Evolutionary conservation across 306 rosid species (phyloP).

Genomic region (Luffa aegyptiaca): DNA sequence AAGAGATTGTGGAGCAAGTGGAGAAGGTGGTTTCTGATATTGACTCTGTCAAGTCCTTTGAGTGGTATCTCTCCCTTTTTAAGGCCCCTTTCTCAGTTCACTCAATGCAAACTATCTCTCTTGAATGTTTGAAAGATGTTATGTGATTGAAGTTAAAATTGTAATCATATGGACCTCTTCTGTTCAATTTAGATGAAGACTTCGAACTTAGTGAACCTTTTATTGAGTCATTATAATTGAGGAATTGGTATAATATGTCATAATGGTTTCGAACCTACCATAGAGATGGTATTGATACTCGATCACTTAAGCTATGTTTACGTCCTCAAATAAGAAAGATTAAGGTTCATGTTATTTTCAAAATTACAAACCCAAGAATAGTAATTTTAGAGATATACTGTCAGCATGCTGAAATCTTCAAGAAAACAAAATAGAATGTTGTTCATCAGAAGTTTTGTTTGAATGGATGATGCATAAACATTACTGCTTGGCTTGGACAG

Average conservation of each 20-base stretch:
- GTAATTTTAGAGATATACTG: background rate
- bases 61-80: constrained; percentile 38
- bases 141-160: background rate
- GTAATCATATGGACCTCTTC: background rate
- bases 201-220: no score
- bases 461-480: background rate
- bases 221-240: background rate
- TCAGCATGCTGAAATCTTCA: background rate
- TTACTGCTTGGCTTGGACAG: constrained; percentile 16
- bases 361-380: background rate
- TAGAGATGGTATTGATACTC: background rate
- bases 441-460: background rate
- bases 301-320: background rate
- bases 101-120: background rate
- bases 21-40: constrained; percentile 63
- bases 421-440: background rate
- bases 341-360: background rate
- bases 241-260: background rate
- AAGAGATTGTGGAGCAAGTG: constrained; percentile 59
- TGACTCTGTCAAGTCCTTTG: constrained; percentile 67
- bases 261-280: no score
- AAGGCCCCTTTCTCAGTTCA: background rate
- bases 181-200: no score
- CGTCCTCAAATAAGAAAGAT: background rate
- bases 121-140: background rate